These are phyloP conservation scores for Trichoderma polysporum DNA, from an alignment of 2,329 filamentous ascomycete species.

Conservation along the genomic window DNA sequence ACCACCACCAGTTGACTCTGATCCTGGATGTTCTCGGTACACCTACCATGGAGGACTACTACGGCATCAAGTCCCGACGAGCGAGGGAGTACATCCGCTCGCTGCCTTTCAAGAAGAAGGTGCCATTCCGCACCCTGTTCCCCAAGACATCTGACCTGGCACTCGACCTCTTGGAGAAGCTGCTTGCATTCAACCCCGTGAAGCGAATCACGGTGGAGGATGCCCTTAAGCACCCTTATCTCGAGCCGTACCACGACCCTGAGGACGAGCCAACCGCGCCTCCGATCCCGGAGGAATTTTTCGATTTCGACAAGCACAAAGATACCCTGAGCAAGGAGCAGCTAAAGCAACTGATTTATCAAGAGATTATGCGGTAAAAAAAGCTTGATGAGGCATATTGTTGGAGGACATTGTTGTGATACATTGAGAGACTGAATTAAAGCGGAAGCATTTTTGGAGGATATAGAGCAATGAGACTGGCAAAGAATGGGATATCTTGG, in stretches of 20 bases:
- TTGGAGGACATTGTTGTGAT: not conserved
- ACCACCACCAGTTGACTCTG: conserved; percentile 95
- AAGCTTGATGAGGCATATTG: not conserved
- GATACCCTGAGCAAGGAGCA: conserved; percentile 98
- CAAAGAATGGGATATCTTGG: not conserved
- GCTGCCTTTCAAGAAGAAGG: conserved; percentile 99
- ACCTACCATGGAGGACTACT: conserved; percentile 99
- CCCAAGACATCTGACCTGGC: conserved; percentile 98
- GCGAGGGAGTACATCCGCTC: conserved; percentile 98
- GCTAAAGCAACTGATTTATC: conserved; percentile 93
- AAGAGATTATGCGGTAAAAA: conserved; percentile 78
- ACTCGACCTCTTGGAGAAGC: conserved; percentile 89
- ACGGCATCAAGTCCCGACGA: conserved; percentile 97
- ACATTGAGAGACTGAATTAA: not conserved
- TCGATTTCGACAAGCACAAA: conserved; percentile 99
- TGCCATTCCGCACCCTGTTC: conserved; percentile 94
- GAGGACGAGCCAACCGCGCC: conserved; percentile 97
- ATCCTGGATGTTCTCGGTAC: conserved; percentile 97
- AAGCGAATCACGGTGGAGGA: conserved; percentile 99
- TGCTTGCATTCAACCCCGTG: conserved; percentile 95
- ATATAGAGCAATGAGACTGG: conserved; percentile 13
- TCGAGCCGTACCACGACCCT: conserved; percentile 98
- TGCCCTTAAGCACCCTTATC: conserved; percentile 93
- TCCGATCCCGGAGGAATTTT: conserved; percentile 97
- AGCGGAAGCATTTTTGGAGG: not conserved